Evolutionary conservation across 225 moss, liverwort and hornwort genomes (phyloP), one percentile per base, ranked within the genome.

Genomic region (Sphagnum tenellum): DNA sequence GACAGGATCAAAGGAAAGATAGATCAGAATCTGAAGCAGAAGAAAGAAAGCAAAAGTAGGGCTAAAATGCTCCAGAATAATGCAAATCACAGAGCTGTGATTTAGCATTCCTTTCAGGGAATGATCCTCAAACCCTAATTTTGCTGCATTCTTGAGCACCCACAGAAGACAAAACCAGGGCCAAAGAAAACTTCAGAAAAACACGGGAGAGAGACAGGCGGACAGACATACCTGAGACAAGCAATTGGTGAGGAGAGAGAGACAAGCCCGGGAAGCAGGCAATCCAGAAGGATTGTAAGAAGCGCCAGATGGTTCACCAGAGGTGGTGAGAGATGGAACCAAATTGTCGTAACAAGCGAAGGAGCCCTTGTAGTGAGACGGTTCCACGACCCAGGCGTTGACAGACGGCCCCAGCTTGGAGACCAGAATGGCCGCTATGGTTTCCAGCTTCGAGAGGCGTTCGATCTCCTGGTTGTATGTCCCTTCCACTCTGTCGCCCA

Each of bases 301-400:
- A 29, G 29, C 29, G 2, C 80, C 89, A 49, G 78, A 67, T 29
- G 92, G 92, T 62, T 93, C 92, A 12, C 92, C 92, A 2, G 78
- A 78, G 29, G 69, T 62, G 3, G 92, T 81, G 64, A 93, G 79
- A 45, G 73, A 79, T 55, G 89, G 89, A 64, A 93, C 64, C 50
- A 93, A 68, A 64, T 86, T 89, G 10, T 86, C 81, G 9, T 88
- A 93, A 64, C 88, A 86, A 3, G 89, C 92, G 66, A 86, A 93
- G 11, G 75, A 64, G 69, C 71, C 75, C 58, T 72, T 83, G 69
- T 89, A 88, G 46, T 84, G 78, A 9, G 88, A 88, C 12, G 92
- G 88, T 69, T 89, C 92, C 29, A 93, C 71, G 7, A 93, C 76
- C 88, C 88, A 93, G 57, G 74, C 81, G 66, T 93, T 93, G 70